A percentile compares a stretch with the other conserved stretches of the same genome.
Evolutionary conservation across 805 yeast genomes (phyloP).

Genomic region (Saccharomycopsis guyanensis): DNA sequence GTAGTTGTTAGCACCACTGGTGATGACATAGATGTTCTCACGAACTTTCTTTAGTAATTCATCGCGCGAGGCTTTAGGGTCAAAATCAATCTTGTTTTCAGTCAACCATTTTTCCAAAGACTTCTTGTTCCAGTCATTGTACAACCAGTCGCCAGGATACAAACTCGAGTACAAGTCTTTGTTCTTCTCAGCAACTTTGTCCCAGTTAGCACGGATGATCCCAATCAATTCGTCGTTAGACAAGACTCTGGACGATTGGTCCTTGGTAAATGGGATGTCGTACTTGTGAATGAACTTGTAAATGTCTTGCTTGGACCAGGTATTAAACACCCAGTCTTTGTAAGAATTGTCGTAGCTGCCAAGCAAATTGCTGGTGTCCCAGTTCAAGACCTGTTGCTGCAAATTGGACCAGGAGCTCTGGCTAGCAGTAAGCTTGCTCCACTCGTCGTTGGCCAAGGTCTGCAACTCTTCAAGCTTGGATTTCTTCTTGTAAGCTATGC

Average conservation of each 20-base stretch:
- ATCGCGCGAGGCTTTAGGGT: conserved; percentile 33
- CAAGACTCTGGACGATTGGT: conserved; percentile 6
- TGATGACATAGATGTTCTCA: conserved; percentile 37
- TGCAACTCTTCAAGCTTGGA: conserved; percentile 25
- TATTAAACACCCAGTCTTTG: conserved; percentile 40
- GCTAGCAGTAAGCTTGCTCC: conserved; percentile 23
- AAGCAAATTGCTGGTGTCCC: neutral
- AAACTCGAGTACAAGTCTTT: conserved; percentile 35
- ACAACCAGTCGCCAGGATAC: conserved; percentile 46
- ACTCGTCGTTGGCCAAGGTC: conserved; percentile 26
- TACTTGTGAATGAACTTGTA: conserved; percentile 28
- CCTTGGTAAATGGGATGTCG: conserved; percentile 26
- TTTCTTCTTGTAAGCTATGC: conserved; percentile 24
- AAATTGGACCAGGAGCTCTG: neutral
- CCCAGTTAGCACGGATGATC: conserved; percentile 31
- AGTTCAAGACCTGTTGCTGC: conserved; percentile 10
- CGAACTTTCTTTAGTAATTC: conserved; percentile 40
- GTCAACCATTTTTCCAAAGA: conserved; percentile 44
- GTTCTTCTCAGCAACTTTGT: conserved; percentile 34
- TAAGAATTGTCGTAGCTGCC: conserved; percentile 6
- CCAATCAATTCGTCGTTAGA: conserved; percentile 32
- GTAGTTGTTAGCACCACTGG: conserved; percentile 24
- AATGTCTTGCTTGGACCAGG: conserved; percentile 35
- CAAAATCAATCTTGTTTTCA: conserved; percentile 34
- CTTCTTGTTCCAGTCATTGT: conserved; percentile 44